phyloP scores from a whole-genome alignment of 1,284 basidiomycete genomes.

The Ustilago nuda region DNA sequence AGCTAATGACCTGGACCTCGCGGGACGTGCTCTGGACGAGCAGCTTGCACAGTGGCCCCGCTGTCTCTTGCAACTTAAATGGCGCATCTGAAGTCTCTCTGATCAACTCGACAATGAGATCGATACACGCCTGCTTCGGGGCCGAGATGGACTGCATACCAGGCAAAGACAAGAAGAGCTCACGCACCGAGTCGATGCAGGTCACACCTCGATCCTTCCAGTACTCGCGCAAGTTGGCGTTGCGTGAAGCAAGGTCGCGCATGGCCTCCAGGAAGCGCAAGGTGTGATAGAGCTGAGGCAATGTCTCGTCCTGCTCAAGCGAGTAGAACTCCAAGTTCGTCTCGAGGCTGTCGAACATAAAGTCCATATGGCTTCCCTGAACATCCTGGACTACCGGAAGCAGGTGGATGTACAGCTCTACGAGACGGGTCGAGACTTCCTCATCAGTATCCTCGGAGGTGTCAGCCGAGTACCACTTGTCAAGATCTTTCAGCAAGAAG shows the following conservation, averaged over 20 bases:
- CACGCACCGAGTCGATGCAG: constrained; percentile 75
- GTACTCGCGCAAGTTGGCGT: constrained; percentile 77
- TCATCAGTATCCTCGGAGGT: constrained; percentile 74
- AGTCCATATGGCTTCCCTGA: constrained; percentile 88
- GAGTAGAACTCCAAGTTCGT: constrained; percentile 82
- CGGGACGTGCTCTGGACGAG: constrained; percentile 41
- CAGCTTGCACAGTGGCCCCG: constrained; percentile 31
- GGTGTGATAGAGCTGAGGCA: constrained; percentile 78
- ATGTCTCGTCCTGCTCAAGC: constrained; percentile 75
- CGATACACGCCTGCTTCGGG: constrained; percentile 41
- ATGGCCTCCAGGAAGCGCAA: constrained; percentile 78
- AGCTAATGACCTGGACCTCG: constrained; percentile 57
- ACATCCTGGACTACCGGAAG: constrained; percentile 90
- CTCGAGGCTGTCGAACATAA: constrained; percentile 89
- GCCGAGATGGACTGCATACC: constrained; percentile 23
- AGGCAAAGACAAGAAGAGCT: constrained; percentile 73
- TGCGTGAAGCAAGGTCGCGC: constrained; percentile 78
- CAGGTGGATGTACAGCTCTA: constrained; percentile 80
- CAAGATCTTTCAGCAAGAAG: constrained; percentile 87
- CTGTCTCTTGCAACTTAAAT: constrained; percentile 39
- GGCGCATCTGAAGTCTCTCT: constrained; percentile 37
- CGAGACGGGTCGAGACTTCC: constrained; percentile 81
- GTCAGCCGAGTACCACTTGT: constrained; percentile 81
- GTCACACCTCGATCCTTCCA: constrained; percentile 77
- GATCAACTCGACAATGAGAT: constrained; percentile 55